A percentile compares a stretch with the other conserved stretches of the same genome.
Conservation (phyloP, 2,329 filamentous ascomycete species). For the Ascochyta koolunga region DNA sequence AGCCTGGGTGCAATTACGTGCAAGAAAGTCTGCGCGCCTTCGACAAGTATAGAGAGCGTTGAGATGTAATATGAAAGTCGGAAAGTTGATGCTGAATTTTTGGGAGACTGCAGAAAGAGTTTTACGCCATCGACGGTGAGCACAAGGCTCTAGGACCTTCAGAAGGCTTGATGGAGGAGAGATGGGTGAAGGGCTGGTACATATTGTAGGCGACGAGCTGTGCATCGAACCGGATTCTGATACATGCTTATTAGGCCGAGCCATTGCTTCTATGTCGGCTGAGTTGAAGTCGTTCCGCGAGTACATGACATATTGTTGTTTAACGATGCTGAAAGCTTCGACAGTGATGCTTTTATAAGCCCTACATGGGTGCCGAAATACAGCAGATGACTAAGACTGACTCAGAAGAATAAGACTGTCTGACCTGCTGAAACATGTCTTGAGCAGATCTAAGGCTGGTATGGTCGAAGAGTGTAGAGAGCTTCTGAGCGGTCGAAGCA, state of each 20-base stretch:
- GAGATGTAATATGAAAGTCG: too few species aligned
- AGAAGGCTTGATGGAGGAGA: too few species aligned
- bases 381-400: neutral
- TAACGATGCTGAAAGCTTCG: neutral
- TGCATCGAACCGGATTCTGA: neutral
- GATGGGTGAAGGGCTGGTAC: too few species aligned
- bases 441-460: neutral
- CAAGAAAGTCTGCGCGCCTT: neutral
- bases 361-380: neutral
- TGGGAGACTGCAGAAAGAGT: too few species aligned
- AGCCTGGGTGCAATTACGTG: neutral
- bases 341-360: neutral
- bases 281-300: neutral
- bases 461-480: neutral
- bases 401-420: neutral
- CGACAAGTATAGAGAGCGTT: neutral
- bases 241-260: neutral
- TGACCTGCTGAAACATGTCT: neutral
- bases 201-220: too few species aligned
- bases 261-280: neutral
- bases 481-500: neutral
- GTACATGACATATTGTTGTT: neutral
- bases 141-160: too few species aligned
- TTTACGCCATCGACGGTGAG: too few species aligned
- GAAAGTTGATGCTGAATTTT: too few species aligned